Evolutionary conservation across 306 rosid species (phyloP).

Genomic region (Prunus armeniaca): DNA sequence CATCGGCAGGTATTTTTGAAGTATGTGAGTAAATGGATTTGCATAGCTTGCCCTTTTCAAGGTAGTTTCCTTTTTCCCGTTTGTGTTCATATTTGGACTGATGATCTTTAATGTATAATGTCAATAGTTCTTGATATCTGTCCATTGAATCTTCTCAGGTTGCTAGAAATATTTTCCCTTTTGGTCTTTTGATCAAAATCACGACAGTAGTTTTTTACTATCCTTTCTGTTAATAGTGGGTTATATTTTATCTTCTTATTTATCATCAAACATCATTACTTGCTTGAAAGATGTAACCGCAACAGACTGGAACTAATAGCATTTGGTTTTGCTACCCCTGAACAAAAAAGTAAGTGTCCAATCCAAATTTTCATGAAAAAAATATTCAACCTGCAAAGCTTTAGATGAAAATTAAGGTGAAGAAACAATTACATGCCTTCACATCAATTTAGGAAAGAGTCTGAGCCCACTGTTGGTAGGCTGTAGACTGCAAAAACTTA

Average conservation of each 20-base stretch:
- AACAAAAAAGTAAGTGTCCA: background rate
- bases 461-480: background rate
- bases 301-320: background rate
- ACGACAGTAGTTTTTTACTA: background rate
- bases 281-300: background rate
- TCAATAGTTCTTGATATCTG: background rate
- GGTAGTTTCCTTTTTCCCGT: slow-evolving; percentile 36
- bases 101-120: background rate
- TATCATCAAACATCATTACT: background rate
- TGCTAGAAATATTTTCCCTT: background rate
- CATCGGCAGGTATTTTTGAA: slow-evolving; percentile 68
- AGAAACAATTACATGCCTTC: background rate
- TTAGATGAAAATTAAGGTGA: background rate
- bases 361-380: background rate
- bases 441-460: background rate
- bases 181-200: background rate
- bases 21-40: slow-evolving; percentile 86
- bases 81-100: background rate
- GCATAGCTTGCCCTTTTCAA: slow-evolving; percentile 93
- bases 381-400: background rate
- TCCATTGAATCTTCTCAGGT: background rate
- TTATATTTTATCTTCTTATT: too few species aligned
- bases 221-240: background rate
- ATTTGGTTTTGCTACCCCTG: background rate
- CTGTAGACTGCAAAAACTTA: background rate